A percentile compares a stretch with the other conserved stretches of the same genome.
Evolutionary conservation across 345 rosid species (phyloP).

Genomic region (Kernera saxatilis): DNA sequence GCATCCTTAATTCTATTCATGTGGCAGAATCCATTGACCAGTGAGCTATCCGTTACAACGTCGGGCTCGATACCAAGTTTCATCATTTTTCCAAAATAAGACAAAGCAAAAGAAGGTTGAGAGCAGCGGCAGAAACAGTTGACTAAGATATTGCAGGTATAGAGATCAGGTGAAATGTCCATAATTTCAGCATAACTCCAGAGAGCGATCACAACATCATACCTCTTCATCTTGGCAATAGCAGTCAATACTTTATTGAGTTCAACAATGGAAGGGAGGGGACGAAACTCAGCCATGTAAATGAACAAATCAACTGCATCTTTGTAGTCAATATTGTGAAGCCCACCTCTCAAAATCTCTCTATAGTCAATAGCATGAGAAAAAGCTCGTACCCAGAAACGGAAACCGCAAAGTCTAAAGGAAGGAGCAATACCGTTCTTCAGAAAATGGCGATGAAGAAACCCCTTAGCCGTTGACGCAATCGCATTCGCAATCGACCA

Average conservation of each 20-base stretch:
- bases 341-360: conserved; percentile 10
- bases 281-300: conserved; percentile 19
- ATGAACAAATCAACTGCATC: conserved; percentile 15
- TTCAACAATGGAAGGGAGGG: conserved; percentile 23
- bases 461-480: conserved; percentile 21
- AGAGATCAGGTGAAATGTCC: conserved; percentile 18
- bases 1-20: neutral
- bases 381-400: conserved; percentile 1
- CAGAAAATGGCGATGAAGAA: conserved; percentile 10
- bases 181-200: neutral
- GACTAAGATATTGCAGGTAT: conserved; percentile 25
- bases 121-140: conserved; percentile 23
- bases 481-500: conserved; percentile 22
- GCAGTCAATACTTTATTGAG: conserved; percentile 25
- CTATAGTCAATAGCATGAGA: neutral
- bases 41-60: conserved; percentile 6
- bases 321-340: neutral
- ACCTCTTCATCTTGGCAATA: conserved; percentile 18
- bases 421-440: conserved; percentile 19
- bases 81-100: conserved; percentile 20
- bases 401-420: neutral
- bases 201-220: conserved; percentile 14
- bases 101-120: conserved; percentile 14
- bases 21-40: conserved; percentile 20
- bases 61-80: conserved; percentile 29